Evolutionary conservation across 208 protist genomes (phyloP).

Genomic region (Leishmania arabica): DNA sequence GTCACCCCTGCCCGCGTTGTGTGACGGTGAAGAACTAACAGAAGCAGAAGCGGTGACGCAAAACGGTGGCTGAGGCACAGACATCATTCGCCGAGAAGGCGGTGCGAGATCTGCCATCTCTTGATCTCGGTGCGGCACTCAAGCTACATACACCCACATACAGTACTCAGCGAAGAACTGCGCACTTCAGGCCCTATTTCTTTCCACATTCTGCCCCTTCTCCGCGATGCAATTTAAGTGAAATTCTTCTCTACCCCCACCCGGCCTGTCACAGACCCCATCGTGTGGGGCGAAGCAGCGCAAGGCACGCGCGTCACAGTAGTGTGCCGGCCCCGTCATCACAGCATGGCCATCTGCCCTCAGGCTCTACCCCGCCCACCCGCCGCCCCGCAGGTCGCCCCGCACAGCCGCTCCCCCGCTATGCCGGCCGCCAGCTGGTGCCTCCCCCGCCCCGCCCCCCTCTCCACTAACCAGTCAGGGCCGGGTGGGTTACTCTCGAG

Average conservation of each 20-base stretch:
- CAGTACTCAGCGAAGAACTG: not conserved
- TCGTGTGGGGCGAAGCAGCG: not conserved
- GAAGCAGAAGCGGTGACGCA: not conserved
- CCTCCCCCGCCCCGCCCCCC: not conserved
- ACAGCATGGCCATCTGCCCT: not conserved
- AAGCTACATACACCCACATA: not conserved
- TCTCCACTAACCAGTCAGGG: not conserved
- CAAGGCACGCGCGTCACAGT: not conserved
- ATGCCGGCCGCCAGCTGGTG: not conserved
- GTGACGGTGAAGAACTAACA: not conserved
- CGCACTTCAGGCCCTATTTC: not conserved
- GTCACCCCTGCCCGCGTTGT: not conserved
- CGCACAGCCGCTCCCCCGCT: not conserved
- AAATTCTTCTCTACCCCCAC: not conserved
- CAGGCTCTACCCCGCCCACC: not conserved
- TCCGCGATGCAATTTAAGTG: not conserved
- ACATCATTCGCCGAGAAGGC: not conserved
- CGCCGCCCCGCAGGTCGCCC: not conserved
- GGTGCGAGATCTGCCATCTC: not conserved
- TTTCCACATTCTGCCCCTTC: not conserved
- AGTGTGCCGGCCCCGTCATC: not conserved
- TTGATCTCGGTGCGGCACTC: not conserved
- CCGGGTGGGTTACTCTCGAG: not conserved
- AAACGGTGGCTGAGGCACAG: not conserved
- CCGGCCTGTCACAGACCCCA: not conserved